Conservation (phyloP, 495 filamentous ascomycete species). For the Penicillium turbatum region DNA sequence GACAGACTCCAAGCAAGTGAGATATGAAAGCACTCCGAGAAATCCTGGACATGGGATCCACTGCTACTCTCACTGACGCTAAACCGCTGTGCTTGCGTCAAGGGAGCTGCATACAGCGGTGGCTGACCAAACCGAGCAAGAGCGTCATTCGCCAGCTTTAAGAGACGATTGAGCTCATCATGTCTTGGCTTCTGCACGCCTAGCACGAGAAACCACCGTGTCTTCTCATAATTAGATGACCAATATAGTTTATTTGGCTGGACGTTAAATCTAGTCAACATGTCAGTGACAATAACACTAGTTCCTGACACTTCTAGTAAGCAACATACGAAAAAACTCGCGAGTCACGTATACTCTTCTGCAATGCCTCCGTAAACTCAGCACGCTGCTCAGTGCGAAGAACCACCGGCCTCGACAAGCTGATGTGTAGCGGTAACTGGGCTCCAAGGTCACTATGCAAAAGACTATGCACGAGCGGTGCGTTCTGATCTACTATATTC, state of each 20-base stretch:
- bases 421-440: conserved; percentile 84
- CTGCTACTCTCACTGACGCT: no score
- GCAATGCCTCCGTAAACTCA: conserved; percentile 48
- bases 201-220: conserved; percentile 83
- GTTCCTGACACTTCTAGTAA: not conserved
- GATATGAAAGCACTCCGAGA: conserved; percentile 65
- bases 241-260: conserved; percentile 50
- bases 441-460: conserved; percentile 71
- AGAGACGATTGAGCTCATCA: conserved; percentile 58
- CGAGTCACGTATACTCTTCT: conserved; percentile 33
- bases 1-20: conserved; percentile 72
- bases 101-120: conserved; percentile 54
- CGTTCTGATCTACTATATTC: conserved; percentile 4
- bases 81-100: not conserved
- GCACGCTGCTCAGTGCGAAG: conserved; percentile 63
- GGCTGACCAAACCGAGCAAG: conserved; percentile 62
- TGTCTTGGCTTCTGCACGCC: conserved; percentile 45
- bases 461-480: conserved; percentile 48
- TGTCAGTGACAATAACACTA: not conserved
- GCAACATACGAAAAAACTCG: conserved; percentile 44
- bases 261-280: conserved; percentile 47
- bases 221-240: conserved; percentile 69
- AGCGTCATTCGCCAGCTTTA: conserved; percentile 60
- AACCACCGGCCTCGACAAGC: conserved; percentile 70
- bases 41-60: no score